Percentiles rank a stretch among this genome's conserved stretches.
Conservation (phyloP, 192 early-diverging fungal genomes). For the Coemansia sp. region DNA sequence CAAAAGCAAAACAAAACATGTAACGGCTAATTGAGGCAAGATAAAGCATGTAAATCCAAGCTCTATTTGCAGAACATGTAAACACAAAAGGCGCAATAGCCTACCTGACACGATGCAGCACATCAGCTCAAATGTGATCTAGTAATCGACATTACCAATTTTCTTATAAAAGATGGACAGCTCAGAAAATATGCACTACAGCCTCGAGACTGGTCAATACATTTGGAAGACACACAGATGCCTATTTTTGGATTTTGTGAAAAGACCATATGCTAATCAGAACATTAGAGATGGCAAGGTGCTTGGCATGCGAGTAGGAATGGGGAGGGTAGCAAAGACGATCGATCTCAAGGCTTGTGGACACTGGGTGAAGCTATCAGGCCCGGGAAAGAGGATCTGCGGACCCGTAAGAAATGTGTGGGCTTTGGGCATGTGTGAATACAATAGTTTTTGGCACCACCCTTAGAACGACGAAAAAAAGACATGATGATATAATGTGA, state of each 20-base stretch:
- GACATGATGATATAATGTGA: not conserved
- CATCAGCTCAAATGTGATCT: not conserved
- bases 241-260: slow-evolving; percentile 2
- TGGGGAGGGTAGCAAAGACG: not conserved
- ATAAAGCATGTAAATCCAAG: not conserved
- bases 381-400: not conserved
- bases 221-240: not conserved
- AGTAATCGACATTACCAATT: not conserved
- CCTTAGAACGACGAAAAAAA: not conserved
- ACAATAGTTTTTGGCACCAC: not conserved
- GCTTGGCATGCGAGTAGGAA: not conserved
- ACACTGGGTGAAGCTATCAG: not conserved
- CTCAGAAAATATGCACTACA: not conserved
- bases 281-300: not conserved
- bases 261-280: slow-evolving; percentile 1
- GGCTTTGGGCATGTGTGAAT: not conserved
- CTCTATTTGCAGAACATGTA: not conserved
- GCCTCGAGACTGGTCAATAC: not conserved
- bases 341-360: slow-evolving; percentile 2
- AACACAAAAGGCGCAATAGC: not conserved
- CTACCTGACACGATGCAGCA: not conserved
- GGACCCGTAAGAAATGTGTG: not conserved
- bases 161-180: not conserved
- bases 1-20: not conserved
- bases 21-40: not conserved